phyloP scores from a whole-genome alignment of 306 rosid species.

The Carpinus viminea region DNA sequence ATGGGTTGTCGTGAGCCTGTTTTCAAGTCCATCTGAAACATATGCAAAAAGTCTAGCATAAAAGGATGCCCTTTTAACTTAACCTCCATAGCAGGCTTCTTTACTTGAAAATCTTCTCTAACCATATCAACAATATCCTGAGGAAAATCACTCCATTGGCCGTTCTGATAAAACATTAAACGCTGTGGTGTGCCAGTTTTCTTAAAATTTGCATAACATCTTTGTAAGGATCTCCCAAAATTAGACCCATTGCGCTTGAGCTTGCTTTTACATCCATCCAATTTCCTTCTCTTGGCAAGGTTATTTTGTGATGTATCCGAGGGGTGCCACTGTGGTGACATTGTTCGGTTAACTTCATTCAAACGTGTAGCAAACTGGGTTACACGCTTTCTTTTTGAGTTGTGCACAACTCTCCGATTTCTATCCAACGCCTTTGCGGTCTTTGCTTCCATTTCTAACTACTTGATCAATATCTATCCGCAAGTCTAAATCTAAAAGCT shows the following conservation, averaged over 20 bases:
- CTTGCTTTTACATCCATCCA: constrained; percentile 36
- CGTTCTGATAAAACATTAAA: constrained; percentile 67
- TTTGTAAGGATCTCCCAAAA: constrained; percentile 38
- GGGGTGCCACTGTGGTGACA: constrained; percentile 32
- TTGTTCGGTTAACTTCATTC: constrained; percentile 40
- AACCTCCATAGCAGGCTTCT: constrained; percentile 66
- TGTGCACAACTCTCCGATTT: constrained; percentile 26
- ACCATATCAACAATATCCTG: constrained; percentile 58
- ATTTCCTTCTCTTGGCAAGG: constrained; percentile 51
- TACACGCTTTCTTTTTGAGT: constrained; percentile 61
- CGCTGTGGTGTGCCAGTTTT: constrained; percentile 73
- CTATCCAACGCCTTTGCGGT: constrained; percentile 68
- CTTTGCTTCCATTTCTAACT: constrained; percentile 58
- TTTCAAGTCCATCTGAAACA: constrained; percentile 70
- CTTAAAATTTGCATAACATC: constrained; percentile 58
- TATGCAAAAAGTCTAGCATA: constrained; percentile 79
- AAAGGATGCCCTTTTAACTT: constrained; percentile 54
- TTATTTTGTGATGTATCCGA: constrained; percentile 11
- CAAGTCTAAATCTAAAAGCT: constrained; percentile 51
- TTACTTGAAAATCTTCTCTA: constrained; percentile 54
- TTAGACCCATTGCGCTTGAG: constrained; percentile 31
- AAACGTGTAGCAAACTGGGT: constrained; percentile 35
- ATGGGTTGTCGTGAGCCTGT: constrained; percentile 67
- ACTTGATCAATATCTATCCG: constrained; percentile 55
- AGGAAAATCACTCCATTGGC: constrained; percentile 74